Base-by-base conservation (phyloP, 2,329 filamentous ascomycete species). In the Basipetospora chlamydospora region DNA sequence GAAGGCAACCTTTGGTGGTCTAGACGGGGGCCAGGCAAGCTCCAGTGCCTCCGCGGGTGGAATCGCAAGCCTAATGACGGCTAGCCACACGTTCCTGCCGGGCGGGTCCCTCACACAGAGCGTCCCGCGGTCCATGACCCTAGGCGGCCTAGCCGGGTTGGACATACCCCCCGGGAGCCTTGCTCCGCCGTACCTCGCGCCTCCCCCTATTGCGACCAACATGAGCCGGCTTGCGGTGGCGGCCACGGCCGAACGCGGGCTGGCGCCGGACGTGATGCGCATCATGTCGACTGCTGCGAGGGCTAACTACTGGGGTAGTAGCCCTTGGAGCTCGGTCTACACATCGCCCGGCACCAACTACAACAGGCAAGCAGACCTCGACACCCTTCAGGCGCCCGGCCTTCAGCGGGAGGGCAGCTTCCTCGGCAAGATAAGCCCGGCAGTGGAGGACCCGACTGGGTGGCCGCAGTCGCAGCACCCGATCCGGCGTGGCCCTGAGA, bases 251-350 rank as follows among this genome's bases (percentile, higher is more conserved):
- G 86, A 94, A 49, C 72, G 79, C 41, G 74, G 75, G 2, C 64
- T 85, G 39, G 70, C 69, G 3, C 56, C 75, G 13, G 75, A 76
- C n/a, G 72, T 65, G 32, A 68, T 68, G n/a, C 73, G 80, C 28
- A 72, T 72, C 16, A 74, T 94, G 57, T 84, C 87, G 1, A 82
- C 81, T 34, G 85, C 84, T 11, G 76, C 95, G 42, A 73, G 94
- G 63, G 87, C 87, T 22, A 96, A 96, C 52, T 71, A 92, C 39
- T 96, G 88, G 88, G 88, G 88, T 34, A 92, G 78, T 49, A 80
- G 76, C 39, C 78, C 86, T 32, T 94, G 86, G 83, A 57, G 52
- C 29, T 38, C 35, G 6, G 35, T 33, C 22, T 38, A 33, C 28
- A 38, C 15, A 5, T 32, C 35, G n/a, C 15, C 35, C 15, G 30